Evolutionary conservation across 441 rosid species (phyloP).

Genomic region (Dalechampia spathulata): DNA sequence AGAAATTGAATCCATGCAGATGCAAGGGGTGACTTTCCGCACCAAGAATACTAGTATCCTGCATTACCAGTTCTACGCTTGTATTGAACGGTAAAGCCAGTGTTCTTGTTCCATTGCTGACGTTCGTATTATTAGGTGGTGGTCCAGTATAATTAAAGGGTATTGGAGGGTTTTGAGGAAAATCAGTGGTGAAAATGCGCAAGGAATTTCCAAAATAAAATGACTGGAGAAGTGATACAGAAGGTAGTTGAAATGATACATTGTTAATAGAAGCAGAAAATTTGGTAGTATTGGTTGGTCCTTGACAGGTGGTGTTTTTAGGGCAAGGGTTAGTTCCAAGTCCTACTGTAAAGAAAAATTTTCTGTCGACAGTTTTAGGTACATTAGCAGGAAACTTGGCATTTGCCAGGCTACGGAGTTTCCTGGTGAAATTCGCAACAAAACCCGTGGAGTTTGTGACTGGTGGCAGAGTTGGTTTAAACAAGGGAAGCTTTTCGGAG

Average conservation of each 20-base stretch:
- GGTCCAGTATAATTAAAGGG: slow-evolving; percentile 60
- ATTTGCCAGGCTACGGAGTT: slow-evolving; percentile 45
- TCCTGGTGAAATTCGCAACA: slow-evolving; percentile 38
- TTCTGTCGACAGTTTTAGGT: slow-evolving; percentile 39
- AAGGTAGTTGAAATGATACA: slow-evolving; percentile 45
- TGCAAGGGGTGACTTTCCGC: slow-evolving; percentile 74
- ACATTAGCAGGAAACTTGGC: slow-evolving; percentile 52
- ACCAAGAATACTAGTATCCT: slow-evolving; percentile 61
- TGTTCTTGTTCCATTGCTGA: slow-evolving; percentile 37
- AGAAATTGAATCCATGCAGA: slow-evolving; percentile 65
- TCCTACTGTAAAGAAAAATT: slow-evolving; percentile 49
- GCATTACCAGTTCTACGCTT: slow-evolving; percentile 57
- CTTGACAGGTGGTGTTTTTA: slow-evolving; percentile 58
- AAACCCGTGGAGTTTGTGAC: slow-evolving; percentile 32
- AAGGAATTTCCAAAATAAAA: slow-evolving; percentile 30
- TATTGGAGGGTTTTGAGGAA: slow-evolving; percentile 37
- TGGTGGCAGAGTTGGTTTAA: slow-evolving; percentile 42
- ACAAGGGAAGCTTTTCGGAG: slow-evolving; percentile 10
- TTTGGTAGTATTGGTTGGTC: slow-evolving; percentile 42
- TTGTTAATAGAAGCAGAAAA: slow-evolving; percentile 65
- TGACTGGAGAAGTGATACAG: slow-evolving; percentile 42
- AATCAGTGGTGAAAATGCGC: slow-evolving; percentile 44
- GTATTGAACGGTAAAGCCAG: slow-evolving; percentile 49
- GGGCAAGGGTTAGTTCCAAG: slow-evolving; percentile 59
- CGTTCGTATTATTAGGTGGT: slow-evolving; percentile 57